Conservation (phyloP, 139 green algal genomes). For the Parachlorella kessleri region DNA sequence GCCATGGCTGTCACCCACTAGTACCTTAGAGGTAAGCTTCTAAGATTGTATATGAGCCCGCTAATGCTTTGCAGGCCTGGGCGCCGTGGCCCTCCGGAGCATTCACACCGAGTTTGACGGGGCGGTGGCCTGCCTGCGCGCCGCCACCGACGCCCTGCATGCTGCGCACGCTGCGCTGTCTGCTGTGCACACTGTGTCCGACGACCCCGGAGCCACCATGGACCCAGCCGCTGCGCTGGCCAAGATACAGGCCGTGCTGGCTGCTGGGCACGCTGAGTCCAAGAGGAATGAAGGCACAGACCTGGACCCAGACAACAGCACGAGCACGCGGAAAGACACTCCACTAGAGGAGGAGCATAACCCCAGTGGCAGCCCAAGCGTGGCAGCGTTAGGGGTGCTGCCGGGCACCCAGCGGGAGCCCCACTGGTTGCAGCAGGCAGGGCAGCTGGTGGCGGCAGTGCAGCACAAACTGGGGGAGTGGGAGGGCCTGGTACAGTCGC, state of each 20-base stretch:
- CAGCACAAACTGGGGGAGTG: background rate
- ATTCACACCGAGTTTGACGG: slow-evolving; percentile 56
- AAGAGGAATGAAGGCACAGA: background rate
- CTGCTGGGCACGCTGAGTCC: background rate
- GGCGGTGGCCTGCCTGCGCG: slow-evolving; percentile 23
- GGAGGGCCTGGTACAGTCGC: background rate
- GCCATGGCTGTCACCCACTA: background rate
- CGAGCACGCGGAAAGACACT: no score
- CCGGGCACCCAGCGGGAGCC: no score
- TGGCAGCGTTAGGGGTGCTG: no score
- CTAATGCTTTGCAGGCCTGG: slow-evolving; percentile 29
- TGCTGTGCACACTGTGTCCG: background rate
- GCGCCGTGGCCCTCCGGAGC: slow-evolving; percentile 29
- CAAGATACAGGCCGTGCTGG: background rate
- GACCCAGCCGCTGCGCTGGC: background rate
- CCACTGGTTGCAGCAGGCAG: background rate
- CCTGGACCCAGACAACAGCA: background rate
- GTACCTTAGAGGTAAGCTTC: background rate
- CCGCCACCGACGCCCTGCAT: background rate
- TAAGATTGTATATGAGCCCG: background rate
- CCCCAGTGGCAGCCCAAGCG: no score
- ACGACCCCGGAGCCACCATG: background rate
- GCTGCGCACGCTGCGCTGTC: background rate
- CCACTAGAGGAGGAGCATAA: no score
- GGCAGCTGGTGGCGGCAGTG: background rate